phyloP scores from a whole-genome alignment of 31 red algal genomes.

The Bonnemaisonia californica region DNA sequence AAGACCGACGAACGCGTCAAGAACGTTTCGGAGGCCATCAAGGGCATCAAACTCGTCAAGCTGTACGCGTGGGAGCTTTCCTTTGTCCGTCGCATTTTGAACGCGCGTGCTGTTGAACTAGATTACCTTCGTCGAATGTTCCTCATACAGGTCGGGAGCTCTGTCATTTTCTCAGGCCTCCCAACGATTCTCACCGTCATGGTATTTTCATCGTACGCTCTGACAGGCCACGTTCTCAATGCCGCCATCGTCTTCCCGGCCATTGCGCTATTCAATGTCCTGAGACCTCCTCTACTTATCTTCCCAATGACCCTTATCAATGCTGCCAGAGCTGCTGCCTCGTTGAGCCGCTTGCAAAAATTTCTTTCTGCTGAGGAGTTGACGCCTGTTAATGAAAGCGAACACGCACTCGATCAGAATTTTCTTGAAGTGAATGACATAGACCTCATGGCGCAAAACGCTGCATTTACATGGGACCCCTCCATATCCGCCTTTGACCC shows the following conservation, averaged over 20 bases:
- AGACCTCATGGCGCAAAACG: constrained; percentile 57
- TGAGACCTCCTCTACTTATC: constrained; percentile 65
- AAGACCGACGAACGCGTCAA: constrained; percentile 86
- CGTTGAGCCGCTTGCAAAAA: constrained; percentile 45
- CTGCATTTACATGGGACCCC: constrained; percentile 81
- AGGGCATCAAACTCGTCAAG: constrained; percentile 92
- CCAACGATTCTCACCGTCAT: constrained; percentile 63
- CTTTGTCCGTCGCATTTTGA: constrained; percentile 71
- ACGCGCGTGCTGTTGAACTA: constrained; percentile 49
- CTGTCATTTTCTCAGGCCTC: constrained; percentile 48
- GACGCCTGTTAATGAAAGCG: constrained; percentile 32
- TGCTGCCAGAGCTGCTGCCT: constrained; percentile 60
- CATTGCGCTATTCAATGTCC: constrained; percentile 83
- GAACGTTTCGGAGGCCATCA: constrained; percentile 73
- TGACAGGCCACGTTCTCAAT: constrained; percentile 47
- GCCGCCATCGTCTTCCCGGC: constrained; percentile 81
- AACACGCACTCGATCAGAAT: constrained; percentile 40
- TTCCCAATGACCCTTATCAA: constrained; percentile 67
- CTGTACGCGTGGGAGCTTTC: constrained; percentile 89
- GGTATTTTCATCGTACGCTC: constrained; percentile 64
- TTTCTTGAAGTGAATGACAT: constrained; percentile 30
- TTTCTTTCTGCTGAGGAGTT: constrained; percentile 72
- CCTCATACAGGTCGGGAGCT: constrained; percentile 40
- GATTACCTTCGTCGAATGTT: constrained; percentile 46
- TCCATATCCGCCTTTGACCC: constrained; percentile 32